Base-by-base conservation (phyloP, 352 stramenopile species). In the Phytophthora foliorum region DNA sequence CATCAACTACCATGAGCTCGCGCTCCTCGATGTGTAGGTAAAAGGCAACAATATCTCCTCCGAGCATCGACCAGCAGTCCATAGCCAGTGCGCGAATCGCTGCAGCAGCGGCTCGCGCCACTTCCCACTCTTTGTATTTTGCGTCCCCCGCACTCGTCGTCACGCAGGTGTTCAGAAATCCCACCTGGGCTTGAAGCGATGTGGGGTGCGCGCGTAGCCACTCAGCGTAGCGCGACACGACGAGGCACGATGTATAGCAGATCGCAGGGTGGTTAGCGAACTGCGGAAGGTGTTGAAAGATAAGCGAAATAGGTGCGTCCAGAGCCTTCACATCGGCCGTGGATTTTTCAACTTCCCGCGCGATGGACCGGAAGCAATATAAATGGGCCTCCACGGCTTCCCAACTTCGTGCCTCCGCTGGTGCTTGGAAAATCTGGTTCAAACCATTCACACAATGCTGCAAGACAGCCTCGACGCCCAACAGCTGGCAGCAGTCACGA, bases 341-440 rank as follows among this genome's bases (percentile, higher is more conserved):
- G 2, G 68, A 58, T 4, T 71, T 66, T 44, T 96, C 89, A n/a
- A 96, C 82, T 51, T 94, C 84, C 6, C 87, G 84, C 13, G 86
- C 89, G 49, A 96, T 93, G 10, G 89, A 95, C 1, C 89, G 87
- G 27, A 96, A 86, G 56, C 86, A 93, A 59, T 94, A 95, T 53
- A 96, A 56, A 63, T 92, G 84, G 7, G 89, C 86, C 63, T 96
- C 89, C 14, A 95, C 80, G 4, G 82, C 84, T 56, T 96, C 77
- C 89, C 89, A 96, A 5, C 72, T 77, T 1, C 75, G 77, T n/a
- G 82, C 57, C 10, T 78, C 66, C 1, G 67, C 59, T 6, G 78
- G 74, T 13, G 80, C 55, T 50, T 90, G 80, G 49, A 90, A 93
- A 58, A 92, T 89, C 14, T 80, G 68, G 46, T 93, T 78, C 3